Conservation (phyloP, 2,329 filamentous ascomycete genomes). For the Cercospora citrullina region DNA sequence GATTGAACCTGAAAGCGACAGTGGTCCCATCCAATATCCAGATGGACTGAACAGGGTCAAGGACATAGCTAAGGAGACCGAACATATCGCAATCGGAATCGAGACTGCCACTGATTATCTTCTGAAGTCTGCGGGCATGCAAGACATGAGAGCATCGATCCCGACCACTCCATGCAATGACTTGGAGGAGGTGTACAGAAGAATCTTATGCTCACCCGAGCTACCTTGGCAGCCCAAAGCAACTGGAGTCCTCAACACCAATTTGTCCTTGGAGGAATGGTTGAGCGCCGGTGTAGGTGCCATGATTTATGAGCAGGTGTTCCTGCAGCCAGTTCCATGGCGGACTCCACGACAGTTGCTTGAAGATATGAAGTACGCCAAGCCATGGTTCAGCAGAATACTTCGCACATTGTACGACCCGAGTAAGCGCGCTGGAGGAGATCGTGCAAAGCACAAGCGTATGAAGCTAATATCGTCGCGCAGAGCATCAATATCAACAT, state of each 20-base stretch:
- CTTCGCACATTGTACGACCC: too few relatives aligned
- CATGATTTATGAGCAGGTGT: background rate
- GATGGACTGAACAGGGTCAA: background rate
- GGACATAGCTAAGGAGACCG: background rate
- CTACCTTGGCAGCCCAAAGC: background rate
- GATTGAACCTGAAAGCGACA: too few relatives aligned
- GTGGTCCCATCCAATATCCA: background rate
- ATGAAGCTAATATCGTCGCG: too few relatives aligned
- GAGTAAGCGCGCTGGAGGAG: too few relatives aligned
- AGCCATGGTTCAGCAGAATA: background rate
- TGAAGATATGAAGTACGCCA: background rate
- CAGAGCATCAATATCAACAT: too few relatives aligned
- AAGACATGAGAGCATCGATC: background rate
- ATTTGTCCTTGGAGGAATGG: background rate
- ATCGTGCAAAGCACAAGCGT: too few relatives aligned
- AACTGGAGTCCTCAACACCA: background rate
- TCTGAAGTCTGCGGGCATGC: background rate
- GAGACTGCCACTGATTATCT: background rate
- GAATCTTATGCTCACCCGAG: background rate
- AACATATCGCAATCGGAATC: background rate
- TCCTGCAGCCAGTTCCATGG: constrained; percentile 1
- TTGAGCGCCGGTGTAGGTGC: background rate
- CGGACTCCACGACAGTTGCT: background rate
- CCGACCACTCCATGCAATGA: background rate
- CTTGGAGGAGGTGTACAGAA: background rate